phyloP scores from a whole-genome alignment of 2,329 filamentous ascomycete species.

The Calcarisporium arbuscula region DNA sequence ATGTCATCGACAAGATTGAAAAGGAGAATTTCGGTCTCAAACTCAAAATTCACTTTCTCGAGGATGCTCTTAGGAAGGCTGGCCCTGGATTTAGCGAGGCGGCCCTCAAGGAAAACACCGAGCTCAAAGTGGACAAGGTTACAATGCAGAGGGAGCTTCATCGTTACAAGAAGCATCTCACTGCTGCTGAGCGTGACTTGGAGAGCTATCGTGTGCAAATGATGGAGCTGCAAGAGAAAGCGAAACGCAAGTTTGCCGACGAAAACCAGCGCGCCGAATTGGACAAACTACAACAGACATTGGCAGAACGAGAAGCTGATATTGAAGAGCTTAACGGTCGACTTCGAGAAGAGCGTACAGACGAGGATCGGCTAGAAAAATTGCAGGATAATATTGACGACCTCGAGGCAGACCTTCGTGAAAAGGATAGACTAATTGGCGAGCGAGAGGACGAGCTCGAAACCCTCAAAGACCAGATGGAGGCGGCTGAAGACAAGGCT shows the following conservation, averaged over 20 bases:
- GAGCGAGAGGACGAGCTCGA: slow-evolving; percentile 72
- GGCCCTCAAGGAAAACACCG: slow-evolving; percentile 89
- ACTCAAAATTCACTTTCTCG: slow-evolving; percentile 93
- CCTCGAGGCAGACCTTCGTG: slow-evolving; percentile 66
- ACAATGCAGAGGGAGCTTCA: slow-evolving; percentile 84
- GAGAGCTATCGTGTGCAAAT: slow-evolving; percentile 79
- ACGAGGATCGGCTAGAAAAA: slow-evolving; percentile 55
- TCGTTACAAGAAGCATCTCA: slow-evolving; percentile 78
- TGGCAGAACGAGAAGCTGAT: slow-evolving; percentile 55
- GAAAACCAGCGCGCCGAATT: slow-evolving; percentile 59
- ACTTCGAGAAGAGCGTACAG: slow-evolving; percentile 49
- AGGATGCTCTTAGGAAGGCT: slow-evolving; percentile 80
- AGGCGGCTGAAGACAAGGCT: slow-evolving; percentile 51
- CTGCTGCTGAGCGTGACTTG: slow-evolving; percentile 76
- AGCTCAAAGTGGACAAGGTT: slow-evolving; percentile 87
- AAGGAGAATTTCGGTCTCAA: slow-evolving; percentile 98
- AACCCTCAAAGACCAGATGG: slow-evolving; percentile 49
- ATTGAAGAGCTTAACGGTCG: slow-evolving; percentile 55
- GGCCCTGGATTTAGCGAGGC: slow-evolving; percentile 86
- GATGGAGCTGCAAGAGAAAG: slow-evolving; percentile 72
- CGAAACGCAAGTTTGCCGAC: slow-evolving; percentile 69
- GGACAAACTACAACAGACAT: slow-evolving; percentile 47
- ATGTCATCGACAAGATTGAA: slow-evolving; percentile 89
- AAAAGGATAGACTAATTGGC: slow-evolving; percentile 67
- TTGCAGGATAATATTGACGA: slow-evolving; percentile 70